These are phyloP conservation scores for Fusarium foetens DNA, from an alignment of 2,329 filamentous ascomycete genomes.

Conservation along the genomic window DNA sequence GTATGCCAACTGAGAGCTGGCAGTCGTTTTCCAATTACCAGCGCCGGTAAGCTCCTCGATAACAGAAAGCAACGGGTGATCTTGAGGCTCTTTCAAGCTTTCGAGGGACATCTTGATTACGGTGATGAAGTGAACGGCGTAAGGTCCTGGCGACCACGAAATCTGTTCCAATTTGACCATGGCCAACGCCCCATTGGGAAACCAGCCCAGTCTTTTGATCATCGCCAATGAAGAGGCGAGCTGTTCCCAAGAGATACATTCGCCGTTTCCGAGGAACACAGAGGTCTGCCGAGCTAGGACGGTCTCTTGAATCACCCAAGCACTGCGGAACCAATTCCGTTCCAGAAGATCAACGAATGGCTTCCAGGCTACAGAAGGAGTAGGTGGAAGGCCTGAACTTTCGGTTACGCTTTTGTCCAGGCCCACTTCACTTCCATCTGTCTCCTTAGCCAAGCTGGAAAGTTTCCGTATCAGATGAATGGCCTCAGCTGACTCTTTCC, in stretches of 20 bases:
- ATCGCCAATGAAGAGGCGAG: background rate
- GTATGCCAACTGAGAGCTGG: background rate
- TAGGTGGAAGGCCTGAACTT: background rate
- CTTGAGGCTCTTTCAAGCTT: rapidly evolving
- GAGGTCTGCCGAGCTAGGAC: background rate
- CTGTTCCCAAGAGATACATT: background rate
- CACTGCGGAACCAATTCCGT: background rate
- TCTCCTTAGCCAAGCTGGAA: background rate
- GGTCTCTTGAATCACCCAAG: background rate
- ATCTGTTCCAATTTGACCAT: background rate
- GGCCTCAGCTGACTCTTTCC: background rate
- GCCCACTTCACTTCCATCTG: background rate
- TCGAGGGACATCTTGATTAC: background rate
- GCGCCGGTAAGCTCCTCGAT: background rate
- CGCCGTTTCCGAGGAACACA: background rate
- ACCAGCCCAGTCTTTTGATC: background rate
- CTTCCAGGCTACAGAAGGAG: background rate
- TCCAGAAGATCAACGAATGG: background rate
- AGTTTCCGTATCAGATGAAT: background rate
- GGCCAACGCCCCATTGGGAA: background rate
- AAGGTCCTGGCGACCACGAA: background rate
- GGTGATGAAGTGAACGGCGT: background rate
- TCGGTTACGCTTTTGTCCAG: rapidly evolving
- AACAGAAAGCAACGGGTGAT: background rate
- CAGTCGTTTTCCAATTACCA: background rate